These are phyloP conservation scores for Neurospora sp. DNA, from an alignment of 2,329 filamentous ascomycete genomes.

Conservation along the genomic window DNA sequence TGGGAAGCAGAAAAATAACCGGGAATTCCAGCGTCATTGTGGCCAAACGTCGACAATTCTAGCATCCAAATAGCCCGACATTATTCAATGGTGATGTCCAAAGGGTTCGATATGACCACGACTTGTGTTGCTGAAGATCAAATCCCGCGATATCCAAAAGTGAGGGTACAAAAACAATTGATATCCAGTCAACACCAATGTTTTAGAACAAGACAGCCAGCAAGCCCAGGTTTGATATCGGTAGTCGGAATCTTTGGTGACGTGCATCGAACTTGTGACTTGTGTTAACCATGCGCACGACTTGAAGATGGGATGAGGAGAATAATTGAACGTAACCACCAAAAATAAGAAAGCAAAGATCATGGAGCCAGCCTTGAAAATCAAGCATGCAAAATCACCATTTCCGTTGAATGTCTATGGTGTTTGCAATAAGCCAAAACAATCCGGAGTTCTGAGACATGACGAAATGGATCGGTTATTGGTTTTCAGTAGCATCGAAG, in stretches of 20 bases:
- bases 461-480: background rate
- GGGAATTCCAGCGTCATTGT: constrained; percentile 37
- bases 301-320: background rate
- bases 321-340: background rate
- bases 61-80: background rate
- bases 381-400: background rate
- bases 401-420: background rate
- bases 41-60: background rate
- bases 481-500: background rate
- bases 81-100: background rate
- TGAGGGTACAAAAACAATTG: background rate
- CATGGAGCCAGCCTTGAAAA: background rate
- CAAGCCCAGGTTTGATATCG: background rate
- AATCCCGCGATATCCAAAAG: background rate
- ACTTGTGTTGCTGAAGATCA: background rate
- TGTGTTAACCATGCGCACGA: background rate
- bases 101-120: background rate
- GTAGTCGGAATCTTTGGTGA: background rate
- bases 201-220: background rate
- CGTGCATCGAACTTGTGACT: background rate
- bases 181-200: background rate
- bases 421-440: background rate
- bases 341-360: background rate
- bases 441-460: background rate
- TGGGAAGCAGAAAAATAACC: constrained; percentile 61